Evolutionary conservation across 148 eudicot genomes (phyloP), one percentile per base, ranked within the genome.

Genomic region (Chenopodium quinoa): DNA sequence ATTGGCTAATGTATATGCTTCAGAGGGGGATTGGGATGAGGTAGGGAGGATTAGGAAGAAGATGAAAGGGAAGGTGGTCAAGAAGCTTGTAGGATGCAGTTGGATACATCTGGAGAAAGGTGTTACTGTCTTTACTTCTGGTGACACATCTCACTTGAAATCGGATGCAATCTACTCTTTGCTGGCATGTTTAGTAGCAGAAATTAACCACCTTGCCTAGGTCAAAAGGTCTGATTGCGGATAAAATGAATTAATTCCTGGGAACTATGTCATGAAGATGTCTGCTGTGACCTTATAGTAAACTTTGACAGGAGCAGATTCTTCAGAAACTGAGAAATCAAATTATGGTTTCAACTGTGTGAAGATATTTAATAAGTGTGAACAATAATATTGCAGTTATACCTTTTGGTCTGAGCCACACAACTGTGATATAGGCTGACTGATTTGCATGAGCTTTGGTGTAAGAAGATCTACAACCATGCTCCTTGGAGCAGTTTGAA

Each of bases 1-100:
- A 74, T 73, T 95, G 88, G 99, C 97, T 17, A 92, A 93, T 80
- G 80, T 83, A 12, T 95, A 95, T 62, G 99, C 99, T 31, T 85
- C 91, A 12, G 91, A 91, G 47, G 97, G 93, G 68, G 84, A 88
- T 47, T 93, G 99, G 99, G 86, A 84, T 46, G 97, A 95, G 75
- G 94, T 90, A 90, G 91, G 95, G 76, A 92, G 94, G 85, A 85
- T 93, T 79, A 86, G 95, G 87, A 92, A 90, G 92, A 89, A 82
- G 90, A 95, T 95, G 97, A 95, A 84, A 86, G 95, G 90, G 54
- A 90, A 79, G 69, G 97, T 91, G 77, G 94, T 81, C 32, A 93
- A 86, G 86, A 95, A 93, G 86, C 62, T 77, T 83, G 91, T 91
- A 66, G 98, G 98, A 73, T 92, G 97, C 78, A 93, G 98, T 85